Percentiles rank a stretch among this genome's conserved stretches.
Conservation (phyloP, 345 rosid species). For the Euclidium syriacum region DNA sequence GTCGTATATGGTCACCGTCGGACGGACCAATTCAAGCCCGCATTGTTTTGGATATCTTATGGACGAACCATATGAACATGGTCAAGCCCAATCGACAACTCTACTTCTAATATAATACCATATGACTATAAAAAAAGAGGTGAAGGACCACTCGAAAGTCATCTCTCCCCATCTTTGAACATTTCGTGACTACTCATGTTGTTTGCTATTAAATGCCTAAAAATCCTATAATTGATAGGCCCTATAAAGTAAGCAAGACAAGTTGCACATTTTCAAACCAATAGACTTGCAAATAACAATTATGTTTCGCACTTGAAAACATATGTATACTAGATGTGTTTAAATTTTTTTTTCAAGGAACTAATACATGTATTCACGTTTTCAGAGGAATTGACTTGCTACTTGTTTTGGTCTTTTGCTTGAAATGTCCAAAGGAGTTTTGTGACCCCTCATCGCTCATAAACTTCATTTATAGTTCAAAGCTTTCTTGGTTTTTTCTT, state of each 20-base stretch:
- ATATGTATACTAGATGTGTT: not conserved
- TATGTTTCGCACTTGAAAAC: not conserved
- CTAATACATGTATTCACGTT: slow-evolving; percentile 10
- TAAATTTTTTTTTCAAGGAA: not conserved
- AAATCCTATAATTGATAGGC: not conserved
- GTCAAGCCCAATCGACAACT: no score
- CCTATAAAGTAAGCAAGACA: not conserved
- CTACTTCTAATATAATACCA: no score
- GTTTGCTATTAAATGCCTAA: not conserved
- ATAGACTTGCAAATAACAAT: not conserved
- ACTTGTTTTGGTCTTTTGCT: slow-evolving; percentile 1
- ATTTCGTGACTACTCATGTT: not conserved
- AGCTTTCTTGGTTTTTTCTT: not conserved
- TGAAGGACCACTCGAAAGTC: not conserved
- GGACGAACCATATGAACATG: no score
- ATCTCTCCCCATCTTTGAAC: not conserved
- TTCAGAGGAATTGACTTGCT: slow-evolving; percentile 1
- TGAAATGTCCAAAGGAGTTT: not conserved
- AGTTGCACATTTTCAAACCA: not conserved
- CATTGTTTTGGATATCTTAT: no score
- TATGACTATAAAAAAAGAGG: no score
- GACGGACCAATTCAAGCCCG: no score
- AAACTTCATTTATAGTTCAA: not conserved
- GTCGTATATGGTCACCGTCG: no score
- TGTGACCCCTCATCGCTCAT: not conserved